Base-by-base conservation (phyloP, 306 rosid genomes). In the Malus domestica region DNA sequence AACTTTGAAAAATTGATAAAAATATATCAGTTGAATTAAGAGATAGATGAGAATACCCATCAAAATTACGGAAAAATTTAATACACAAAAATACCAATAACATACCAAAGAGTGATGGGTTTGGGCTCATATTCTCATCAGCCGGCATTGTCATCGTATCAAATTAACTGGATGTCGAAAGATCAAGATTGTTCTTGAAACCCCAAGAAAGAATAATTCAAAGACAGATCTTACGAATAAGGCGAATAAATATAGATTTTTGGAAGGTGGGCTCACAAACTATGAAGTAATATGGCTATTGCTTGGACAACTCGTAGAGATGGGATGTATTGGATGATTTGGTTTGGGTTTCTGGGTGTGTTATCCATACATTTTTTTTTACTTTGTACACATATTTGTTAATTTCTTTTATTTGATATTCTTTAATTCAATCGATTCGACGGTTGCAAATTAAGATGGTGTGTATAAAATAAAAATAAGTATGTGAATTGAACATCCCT, bases 91-190 rank as follows among this genome's bases (percentile, higher is more conserved):
- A 42, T 27, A 25, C 51, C 8, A n/a, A 15, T 9, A n/a, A 8
- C 33, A 4, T 72, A 72, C 78, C 74, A 79, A 54, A 79, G 68
- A 33, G 40, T 12, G 27, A 66, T 65, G 61, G 82, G 35, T 6
- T 38, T 14, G 72, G 82, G 30, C 35, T 74, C 61, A 49, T 61
- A 25, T 72, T 42, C 54, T 46, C 35, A 68, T 67, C 79, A 30
- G 55, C 25, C 27, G 22, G 69, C 68, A 72, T 66, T 38, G 71
- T 72, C n/a, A 4, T 52, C n/a, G 6, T 29, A 14, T 77, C 44
- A 57, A 52, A 30, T 11, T 61, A 52, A 52, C 15, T 51, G 20
- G 40, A 46, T 20, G 4, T 10, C 29, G 19, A 30, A 32, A 51
- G 45, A 70, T 11, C 23, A 46, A 51, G 60, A 70, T 51, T 27